Conservation (phyloP, 352 stramenopile genomes). For the Globisporangium nagaii region DNA sequence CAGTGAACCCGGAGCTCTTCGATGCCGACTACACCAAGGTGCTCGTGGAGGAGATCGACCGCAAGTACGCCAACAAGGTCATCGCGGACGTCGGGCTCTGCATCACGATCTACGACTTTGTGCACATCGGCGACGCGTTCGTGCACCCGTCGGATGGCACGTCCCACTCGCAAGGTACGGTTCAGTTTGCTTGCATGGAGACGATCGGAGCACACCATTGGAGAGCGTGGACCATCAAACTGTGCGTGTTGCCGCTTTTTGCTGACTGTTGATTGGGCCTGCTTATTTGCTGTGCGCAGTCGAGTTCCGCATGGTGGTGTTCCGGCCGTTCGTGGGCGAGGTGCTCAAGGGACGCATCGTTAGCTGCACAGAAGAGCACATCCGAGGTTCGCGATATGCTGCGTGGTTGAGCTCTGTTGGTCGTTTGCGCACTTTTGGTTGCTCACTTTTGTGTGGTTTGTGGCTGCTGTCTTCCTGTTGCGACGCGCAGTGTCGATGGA, state of each 20-base stretch:
- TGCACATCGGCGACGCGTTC: slow-evolving; percentile 82
- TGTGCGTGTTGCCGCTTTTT: not conserved
- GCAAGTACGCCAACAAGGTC: slow-evolving; percentile 90
- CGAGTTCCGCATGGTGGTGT: slow-evolving; percentile 88
- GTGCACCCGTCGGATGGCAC: slow-evolving; percentile 82
- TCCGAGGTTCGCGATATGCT: slow-evolving; percentile 38
- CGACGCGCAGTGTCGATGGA: slow-evolving; percentile 70
- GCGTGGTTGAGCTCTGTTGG: too few species aligned
- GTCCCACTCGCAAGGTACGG: slow-evolving; percentile 71
- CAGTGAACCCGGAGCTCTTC: slow-evolving; percentile 74
- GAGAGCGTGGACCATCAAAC: too few species aligned
- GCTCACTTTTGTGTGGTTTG: not conserved
- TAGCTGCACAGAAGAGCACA: slow-evolving; percentile 86
- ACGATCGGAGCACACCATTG: too few species aligned
- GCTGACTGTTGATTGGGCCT: not conserved
- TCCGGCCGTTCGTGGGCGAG: slow-evolving; percentile 84
- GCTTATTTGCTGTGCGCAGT: slow-evolving; percentile 27
- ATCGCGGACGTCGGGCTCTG: slow-evolving; percentile 84
- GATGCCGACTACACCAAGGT: slow-evolving; percentile 81
- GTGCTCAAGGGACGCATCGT: slow-evolving; percentile 86
- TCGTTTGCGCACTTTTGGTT: too few species aligned
- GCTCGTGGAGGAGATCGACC: slow-evolving; percentile 85
- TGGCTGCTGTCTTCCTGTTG: not conserved
- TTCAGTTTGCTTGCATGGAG: not conserved
- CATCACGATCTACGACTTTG: slow-evolving; percentile 87